Base-by-base conservation (phyloP, 2,329 filamentous ascomycete genomes). In the Diaporthe humulicola region DNA sequence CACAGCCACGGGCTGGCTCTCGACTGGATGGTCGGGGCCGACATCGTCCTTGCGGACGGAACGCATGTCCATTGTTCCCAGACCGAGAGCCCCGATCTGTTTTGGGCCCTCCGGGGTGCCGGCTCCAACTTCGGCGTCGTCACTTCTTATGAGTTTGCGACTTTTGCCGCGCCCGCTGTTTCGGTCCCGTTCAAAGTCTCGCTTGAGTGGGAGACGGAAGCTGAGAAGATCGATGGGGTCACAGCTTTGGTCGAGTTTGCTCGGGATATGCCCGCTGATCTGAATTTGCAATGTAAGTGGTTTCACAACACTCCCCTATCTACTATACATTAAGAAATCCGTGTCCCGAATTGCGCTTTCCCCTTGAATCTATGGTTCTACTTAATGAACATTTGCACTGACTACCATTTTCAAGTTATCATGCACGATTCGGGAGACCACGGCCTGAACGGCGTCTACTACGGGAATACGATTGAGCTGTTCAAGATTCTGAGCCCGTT, bases 21-120 rank as follows among this genome's bases (percentile, higher is more conserved):
- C 9, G 84, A 85, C 79, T 84, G 81, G 80, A 77, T 86, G 73
- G 69, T 82, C 17, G 82, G 81, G 3, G 83, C 82, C 1, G 82
- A 79, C 1, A 80, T 85, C 6, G 82, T 85, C 4, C 80, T 85
- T n/a, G 84, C 84, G 72, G 82, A 84, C 76, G 81, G 81, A 5
- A 82, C 79, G 30, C 71, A 83, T 0, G 81, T 84, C 15, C 78
- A 81, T 69, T 79, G 78, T 58, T 85, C 83, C 0, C 74, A 78
- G 19, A 79, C 77, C 1, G 81, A 84, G 74, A 83, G 86, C 76
- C 45, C 79, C 0, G 85, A 87, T 28, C 79, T 87, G 12, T 86
- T 85, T 79, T 87, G 85, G 85, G 85, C 84, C 2, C 54, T 87
- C 17, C 84, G 84, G 22, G 85, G 85, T 15, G 84, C 84, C 0